phyloP scores from a whole-genome alignment of 2,329 filamentous ascomycete genomes.

The Leptographium wingfieldii region DNA sequence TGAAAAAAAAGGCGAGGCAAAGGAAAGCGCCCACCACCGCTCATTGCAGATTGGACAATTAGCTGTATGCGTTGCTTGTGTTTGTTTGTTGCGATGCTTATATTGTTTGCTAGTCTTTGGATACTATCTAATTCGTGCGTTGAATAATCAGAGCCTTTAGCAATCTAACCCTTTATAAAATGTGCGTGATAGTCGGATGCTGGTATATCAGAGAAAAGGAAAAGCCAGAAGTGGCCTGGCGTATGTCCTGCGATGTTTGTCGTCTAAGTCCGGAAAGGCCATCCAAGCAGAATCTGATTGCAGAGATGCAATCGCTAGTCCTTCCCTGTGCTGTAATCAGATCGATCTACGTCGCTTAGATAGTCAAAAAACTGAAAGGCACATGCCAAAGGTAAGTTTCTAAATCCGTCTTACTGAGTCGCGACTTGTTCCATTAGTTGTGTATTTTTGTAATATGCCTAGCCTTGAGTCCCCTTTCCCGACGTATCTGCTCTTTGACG shows the following conservation, averaged over 20 bases:
- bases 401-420: too few species aligned
- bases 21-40: not conserved
- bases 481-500: not conserved
- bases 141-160: not conserved
- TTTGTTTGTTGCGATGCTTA: not conserved
- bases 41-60: not conserved
- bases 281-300: too few species aligned
- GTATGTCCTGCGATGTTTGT: too few species aligned
- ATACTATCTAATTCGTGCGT: not conserved
- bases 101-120: not conserved
- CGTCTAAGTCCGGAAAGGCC: too few species aligned
- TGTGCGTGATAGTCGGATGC: not conserved
- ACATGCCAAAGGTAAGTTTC: too few species aligned
- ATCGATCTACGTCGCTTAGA: too few species aligned
- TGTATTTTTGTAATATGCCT: not conserved
- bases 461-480: not conserved
- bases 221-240: too few species aligned
- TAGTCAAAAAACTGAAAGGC: too few species aligned
- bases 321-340: too few species aligned
- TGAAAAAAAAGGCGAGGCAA: not conserved
- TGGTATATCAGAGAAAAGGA: not conserved
- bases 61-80: not conserved
- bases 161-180: not conserved
- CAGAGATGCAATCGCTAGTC: too few species aligned
- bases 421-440: too few species aligned